Evolutionary conservation across 257 asterid genomes (phyloP).

Genomic region (Salvia hispanica): DNA sequence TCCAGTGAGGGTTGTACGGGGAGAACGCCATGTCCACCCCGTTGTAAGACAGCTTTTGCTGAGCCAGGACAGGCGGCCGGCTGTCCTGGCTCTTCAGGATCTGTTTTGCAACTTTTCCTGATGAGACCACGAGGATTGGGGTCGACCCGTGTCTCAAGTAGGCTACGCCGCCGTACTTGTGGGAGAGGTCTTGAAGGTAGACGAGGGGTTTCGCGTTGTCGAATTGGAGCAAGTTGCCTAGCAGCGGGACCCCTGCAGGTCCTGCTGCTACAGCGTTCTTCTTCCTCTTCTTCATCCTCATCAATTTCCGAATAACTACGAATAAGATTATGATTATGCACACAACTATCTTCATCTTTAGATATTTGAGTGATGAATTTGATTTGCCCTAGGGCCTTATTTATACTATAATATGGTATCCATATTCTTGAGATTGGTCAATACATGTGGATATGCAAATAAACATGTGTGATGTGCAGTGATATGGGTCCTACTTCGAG

Average conservation of each 20-base stretch:
- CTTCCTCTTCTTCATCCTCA: neutral
- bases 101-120: conserved; percentile 18
- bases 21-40: conserved; percentile 45
- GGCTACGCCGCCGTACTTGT: conserved; percentile 34
- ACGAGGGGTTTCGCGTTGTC: conserved; percentile 28
- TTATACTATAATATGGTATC: neutral
- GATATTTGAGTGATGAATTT: too few species aligned
- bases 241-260: conserved; percentile 27
- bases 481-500: too few species aligned
- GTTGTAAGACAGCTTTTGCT: conserved; percentile 38
- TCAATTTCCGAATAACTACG: too few species aligned
- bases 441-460: too few species aligned
- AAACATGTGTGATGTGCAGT: too few species aligned
- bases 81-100: conserved; percentile 34
- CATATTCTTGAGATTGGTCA: neutral
- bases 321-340: too few species aligned
- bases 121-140: conserved; percentile 30
- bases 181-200: conserved; percentile 24
- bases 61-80: conserved; percentile 37
- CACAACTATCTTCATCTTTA: neutral
- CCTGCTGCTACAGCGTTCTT: conserved; percentile 21
- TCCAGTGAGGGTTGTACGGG: conserved; percentile 35
- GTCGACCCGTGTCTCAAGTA: conserved; percentile 27
- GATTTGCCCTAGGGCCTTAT: too few species aligned
- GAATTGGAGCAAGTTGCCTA: conserved; percentile 40